Base-by-base conservation (phyloP, 176 grass and related monocot genomes). In the Carex kokanica region DNA sequence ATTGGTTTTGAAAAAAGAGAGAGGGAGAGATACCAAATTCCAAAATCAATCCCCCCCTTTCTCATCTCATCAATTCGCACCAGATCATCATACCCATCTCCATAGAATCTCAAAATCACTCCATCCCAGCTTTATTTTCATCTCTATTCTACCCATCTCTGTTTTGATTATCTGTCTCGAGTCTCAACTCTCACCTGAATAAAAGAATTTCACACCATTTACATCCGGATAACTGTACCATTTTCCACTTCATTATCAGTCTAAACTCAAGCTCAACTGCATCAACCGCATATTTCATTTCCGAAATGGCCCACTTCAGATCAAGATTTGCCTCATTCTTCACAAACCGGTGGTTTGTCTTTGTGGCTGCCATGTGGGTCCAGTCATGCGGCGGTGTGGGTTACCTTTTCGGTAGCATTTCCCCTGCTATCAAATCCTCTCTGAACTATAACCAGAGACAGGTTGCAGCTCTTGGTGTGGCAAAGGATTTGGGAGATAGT, bases 291-390 rank as follows among this genome's bases (percentile, higher is more conserved):
- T 27, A 82, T 45, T 63, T 82, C 27, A 20, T 2, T 60, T 55
- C 78, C 32, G 36, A 25, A 55, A 87, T 87, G 86, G 43, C 5
- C 27, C n/a, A 13, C 32, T 64, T 75, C 36, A 47, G 69, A 31
- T 64, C 27, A 60, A 89, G 61, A 81, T 47, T 89, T 8, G 31
- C 67, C 8, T 43, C 84, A 51, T 92, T 97, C 79, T 84, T 97
- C 73, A 87, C 60, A 27, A 92, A 92, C 83, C 78, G 91, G 56
- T 97, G 94, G 94, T 85, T 94, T n/a, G 90, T 97, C 54, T 92
- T 97, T 83, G 94, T 97, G 67, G 91, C 94, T 81, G 94, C 94
- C 53, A 97, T 97, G 94, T 97, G 94, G 94, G 91, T 94, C 89
- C 94, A 97, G 85, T 94, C 94, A 8, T 91, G 83, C 79, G 90